A percentile compares a stretch with the other conserved stretches of the same genome.
phyloP scores from a whole-genome alignment of 2,329 filamentous ascomycete genomes.

The Monilinia fructigena region DNA sequence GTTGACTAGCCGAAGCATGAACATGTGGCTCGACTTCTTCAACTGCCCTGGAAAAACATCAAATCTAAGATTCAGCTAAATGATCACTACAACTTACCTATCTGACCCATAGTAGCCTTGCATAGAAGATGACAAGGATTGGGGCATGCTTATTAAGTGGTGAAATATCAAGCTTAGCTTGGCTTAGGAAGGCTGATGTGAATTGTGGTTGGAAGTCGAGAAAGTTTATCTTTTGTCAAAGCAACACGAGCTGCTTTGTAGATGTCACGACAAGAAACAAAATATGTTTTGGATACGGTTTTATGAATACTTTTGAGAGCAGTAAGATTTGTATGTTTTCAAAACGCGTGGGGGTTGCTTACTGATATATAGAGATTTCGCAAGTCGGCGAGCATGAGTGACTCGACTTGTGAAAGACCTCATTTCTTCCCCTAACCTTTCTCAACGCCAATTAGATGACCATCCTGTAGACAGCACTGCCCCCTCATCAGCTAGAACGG shows the following conservation, averaged over 20 bases:
- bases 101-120: conserved; percentile 20
- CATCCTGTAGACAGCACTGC: too few relatives aligned
- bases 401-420: conserved; percentile 2
- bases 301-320: background rate
- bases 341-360: background rate
- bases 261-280: background rate
- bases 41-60: background rate
- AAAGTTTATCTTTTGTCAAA: background rate
- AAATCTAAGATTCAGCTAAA: conserved; percentile 11
- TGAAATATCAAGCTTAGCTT: background rate
- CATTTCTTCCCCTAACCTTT: background rate
- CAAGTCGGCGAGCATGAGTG: background rate
- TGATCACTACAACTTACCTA: conserved; percentile 10
- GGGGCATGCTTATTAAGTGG: conserved; percentile 12
- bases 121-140: conserved; percentile 22
- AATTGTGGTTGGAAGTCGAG: background rate
- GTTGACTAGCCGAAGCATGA: background rate
- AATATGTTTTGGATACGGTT: background rate
- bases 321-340: background rate
- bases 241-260: background rate
- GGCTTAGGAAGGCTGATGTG: background rate
- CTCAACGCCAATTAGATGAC: background rate
- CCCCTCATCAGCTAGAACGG: background rate
- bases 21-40: background rate
- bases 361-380: conserved; percentile 11